A percentile compares a stretch with the other conserved stretches of the same genome.
phyloP scores from a whole-genome alignment of 2,329 filamentous ascomycete species.

The Epicoccum nigrum region DNA sequence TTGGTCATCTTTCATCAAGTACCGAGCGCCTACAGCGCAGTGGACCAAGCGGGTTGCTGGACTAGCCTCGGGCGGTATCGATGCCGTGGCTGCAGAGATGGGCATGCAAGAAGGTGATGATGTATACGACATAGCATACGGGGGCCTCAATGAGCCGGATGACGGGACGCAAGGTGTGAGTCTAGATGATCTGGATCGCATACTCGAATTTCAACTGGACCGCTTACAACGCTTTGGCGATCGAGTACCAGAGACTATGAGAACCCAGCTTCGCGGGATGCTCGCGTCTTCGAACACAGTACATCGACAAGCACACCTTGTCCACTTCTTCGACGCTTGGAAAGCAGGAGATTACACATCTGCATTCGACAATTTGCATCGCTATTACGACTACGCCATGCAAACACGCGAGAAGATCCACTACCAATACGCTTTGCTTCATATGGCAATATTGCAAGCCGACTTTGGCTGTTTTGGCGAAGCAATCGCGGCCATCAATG shows the following conservation, averaged over 20 bases:
- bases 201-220: constrained; percentile 87
- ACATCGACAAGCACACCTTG: constrained; percentile 77
- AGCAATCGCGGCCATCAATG: constrained; percentile 91
- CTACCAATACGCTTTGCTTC: constrained; percentile 94
- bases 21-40: constrained; percentile 75
- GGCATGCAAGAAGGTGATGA: constrained; percentile 59
- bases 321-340: constrained; percentile 91
- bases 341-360: constrained; percentile 86
- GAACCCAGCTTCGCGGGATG: constrained; percentile 71
- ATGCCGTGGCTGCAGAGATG: constrained; percentile 66
- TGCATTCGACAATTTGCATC: constrained; percentile 87
- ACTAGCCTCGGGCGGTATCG: constrained; percentile 52
- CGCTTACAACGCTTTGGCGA: constrained; percentile 86
- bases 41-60: constrained; percentile 58
- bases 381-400: constrained; percentile 97
- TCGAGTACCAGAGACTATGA: constrained; percentile 76
- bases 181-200: constrained; percentile 77
- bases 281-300: constrained; percentile 70
- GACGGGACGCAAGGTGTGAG: constrained; percentile 61
- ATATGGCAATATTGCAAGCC: constrained; percentile 89
- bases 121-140: constrained; percentile 59
- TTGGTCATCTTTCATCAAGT: constrained; percentile 83
- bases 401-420: constrained; percentile 80
- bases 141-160: constrained; percentile 51
- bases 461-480: constrained; percentile 93